Conservation (phyloP, 495 filamentous ascomycete species). For the Rostrohypoxylon terebratum region DNA sequence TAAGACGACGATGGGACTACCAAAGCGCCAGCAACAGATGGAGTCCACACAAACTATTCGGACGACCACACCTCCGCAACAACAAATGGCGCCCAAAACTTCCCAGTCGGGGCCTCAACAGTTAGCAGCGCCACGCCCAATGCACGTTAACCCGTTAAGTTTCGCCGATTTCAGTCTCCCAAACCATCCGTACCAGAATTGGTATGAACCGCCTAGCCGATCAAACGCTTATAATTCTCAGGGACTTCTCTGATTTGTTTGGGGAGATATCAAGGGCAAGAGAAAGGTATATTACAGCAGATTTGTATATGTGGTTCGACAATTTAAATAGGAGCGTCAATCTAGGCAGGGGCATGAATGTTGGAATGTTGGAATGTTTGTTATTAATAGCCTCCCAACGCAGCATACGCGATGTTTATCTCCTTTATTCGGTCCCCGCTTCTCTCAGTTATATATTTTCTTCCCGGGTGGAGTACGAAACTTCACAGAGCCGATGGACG, state of each 20-base stretch:
- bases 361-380: constrained; percentile 6
- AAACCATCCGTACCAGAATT: constrained; percentile 79
- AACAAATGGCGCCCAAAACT: constrained; percentile 45
- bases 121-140: constrained; percentile 52
- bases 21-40: constrained; percentile 45
- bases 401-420: constrained; percentile 29
- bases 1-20: constrained; percentile 25
- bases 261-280: not conserved
- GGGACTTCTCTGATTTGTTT: constrained; percentile 33
- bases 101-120: constrained; percentile 36
- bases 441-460: constrained; percentile 14
- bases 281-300: not conserved
- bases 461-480: constrained; percentile 26
- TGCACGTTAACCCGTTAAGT: constrained; percentile 71
- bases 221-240: constrained; percentile 45
- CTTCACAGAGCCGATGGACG: constrained; percentile 20
- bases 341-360: not conserved
- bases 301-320: constrained; percentile 25
- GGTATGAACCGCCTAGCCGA: constrained; percentile 65
- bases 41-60: constrained; percentile 39
- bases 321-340: not conserved
- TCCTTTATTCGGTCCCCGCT: constrained; percentile 11
- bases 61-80: constrained; percentile 38
- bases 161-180: constrained; percentile 78
- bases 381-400: constrained; percentile 25